Evolutionary conservation across 2,329 filamentous ascomycete genomes (phyloP).

Genomic region (Pseudocercospora cruenta): DNA sequence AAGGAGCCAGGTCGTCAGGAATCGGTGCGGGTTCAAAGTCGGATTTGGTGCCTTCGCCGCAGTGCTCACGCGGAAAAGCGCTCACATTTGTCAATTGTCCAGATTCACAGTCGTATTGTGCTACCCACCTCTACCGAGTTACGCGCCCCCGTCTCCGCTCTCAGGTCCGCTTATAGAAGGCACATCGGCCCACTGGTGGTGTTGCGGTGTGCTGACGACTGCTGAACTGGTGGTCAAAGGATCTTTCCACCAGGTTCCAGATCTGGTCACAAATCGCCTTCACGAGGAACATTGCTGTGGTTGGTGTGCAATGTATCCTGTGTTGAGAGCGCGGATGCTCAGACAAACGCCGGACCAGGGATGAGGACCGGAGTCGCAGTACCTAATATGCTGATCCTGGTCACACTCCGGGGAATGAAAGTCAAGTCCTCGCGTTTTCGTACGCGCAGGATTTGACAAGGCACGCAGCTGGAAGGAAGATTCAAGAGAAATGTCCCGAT

Average conservation of each 20-base stretch:
- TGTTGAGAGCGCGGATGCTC: background rate
- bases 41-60: constrained; percentile 7
- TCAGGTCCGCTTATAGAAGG: constrained; percentile 3
- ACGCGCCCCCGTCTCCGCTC: background rate
- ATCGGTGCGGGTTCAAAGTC: constrained; percentile 8
- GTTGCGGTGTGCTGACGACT: constrained; percentile 10
- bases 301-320: background rate
- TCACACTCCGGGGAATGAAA: background rate
- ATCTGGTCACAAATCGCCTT: constrained; percentile 2
- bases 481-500: background rate
- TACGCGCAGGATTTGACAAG: background rate
- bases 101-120: constrained; percentile 5
- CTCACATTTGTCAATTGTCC: constrained; percentile 6
- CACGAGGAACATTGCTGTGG: background rate
- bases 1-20: constrained; percentile 15
- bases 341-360: background rate
- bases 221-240: background rate
- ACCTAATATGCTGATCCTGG: background rate
- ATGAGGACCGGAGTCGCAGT: background rate
- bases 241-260: background rate
- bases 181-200: constrained; percentile 10
- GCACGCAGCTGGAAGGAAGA: background rate
- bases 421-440: background rate
- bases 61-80: constrained; percentile 10
- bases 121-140: constrained; percentile 11